These are phyloP conservation scores for Colletotrichum coccodes DNA, from an alignment of 2,329 filamentous ascomycete genomes.

Conservation along the genomic window DNA sequence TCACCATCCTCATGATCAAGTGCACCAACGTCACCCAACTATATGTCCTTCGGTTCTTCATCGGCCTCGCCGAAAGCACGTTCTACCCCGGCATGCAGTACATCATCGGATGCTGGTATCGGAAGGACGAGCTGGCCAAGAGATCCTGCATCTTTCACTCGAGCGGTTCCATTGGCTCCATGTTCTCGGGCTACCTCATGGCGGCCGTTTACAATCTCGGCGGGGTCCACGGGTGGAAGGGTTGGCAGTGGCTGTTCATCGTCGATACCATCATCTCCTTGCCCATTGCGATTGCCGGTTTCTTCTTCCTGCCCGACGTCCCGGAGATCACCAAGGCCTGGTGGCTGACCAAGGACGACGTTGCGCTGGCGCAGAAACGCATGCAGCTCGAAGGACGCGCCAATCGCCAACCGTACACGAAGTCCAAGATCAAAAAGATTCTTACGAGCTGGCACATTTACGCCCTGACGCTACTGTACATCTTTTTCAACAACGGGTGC, in stretches of 20 bases:
- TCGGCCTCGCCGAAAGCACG: conserved; percentile 42
- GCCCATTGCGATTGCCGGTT: conserved; percentile 37
- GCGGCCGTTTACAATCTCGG: conserved; percentile 48
- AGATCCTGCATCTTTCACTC: conserved; percentile 41
- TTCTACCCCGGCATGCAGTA: conserved; percentile 38
- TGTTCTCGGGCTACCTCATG: conserved; percentile 47
- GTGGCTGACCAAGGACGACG: conserved; percentile 46
- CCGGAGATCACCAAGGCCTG: conserved; percentile 34
- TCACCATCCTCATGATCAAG: conserved; percentile 45
- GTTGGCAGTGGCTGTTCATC: conserved; percentile 52
- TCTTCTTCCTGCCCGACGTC: conserved; percentile 36
- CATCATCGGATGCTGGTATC: conserved; percentile 44
- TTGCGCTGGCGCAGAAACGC: conserved; percentile 49
- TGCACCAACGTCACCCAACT: conserved; percentile 46
- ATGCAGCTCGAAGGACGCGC: conserved; percentile 58
- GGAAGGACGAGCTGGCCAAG: conserved; percentile 41
- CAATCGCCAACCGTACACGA: conserved; percentile 49
- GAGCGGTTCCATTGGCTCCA: conserved; percentile 36
- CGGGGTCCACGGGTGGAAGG: conserved; percentile 43
- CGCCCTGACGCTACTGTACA: conserved; percentile 65
- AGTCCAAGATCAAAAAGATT: conserved; percentile 66
- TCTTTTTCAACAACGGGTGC: conserved; percentile 71
- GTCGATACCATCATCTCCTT: conserved; percentile 46
- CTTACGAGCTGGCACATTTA: conserved; percentile 75
- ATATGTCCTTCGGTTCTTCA: conserved; percentile 42